phyloP scores from a whole-genome alignment of 495 filamentous ascomycete genomes.

The Aspergillus panamensis region DNA sequence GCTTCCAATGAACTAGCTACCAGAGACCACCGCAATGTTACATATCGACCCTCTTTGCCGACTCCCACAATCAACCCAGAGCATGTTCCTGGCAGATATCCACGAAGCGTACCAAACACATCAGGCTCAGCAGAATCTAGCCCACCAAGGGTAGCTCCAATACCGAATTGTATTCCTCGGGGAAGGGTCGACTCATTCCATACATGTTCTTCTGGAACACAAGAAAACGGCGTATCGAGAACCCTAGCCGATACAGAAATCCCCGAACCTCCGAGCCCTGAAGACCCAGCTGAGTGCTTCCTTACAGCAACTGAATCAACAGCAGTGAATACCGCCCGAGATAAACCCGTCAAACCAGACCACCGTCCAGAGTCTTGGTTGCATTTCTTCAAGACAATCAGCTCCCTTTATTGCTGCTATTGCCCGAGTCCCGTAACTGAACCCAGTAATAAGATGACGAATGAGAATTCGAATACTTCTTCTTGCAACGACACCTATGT shows the following conservation, averaged over 20 bases:
- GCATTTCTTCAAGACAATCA: slow-evolving; percentile 3
- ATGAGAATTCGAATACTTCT: slow-evolving; percentile 9
- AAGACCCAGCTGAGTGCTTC: slow-evolving; percentile 1
- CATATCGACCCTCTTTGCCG: neutral
- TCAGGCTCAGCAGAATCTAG: neutral
- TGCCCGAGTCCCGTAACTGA: slow-evolving; percentile 16
- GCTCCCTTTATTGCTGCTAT: slow-evolving; percentile 21
- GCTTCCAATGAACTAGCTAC: neutral
- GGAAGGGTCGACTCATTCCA: slow-evolving; percentile 9
- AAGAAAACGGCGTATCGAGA: neutral
- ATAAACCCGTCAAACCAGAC: neutral
- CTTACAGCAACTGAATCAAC: slow-evolving; percentile 14
- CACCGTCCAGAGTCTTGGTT: slow-evolving; percentile 10
- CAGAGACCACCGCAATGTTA: neutral
- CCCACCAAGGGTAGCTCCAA: neutral
- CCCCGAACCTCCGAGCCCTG: neutral
- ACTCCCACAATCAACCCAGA: neutral
- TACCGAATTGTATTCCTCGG: slow-evolving; percentile 9
- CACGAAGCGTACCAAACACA: neutral
- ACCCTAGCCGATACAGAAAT: neutral
- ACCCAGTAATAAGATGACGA: slow-evolving; percentile 4
- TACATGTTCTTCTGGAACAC: slow-evolving; percentile 8
- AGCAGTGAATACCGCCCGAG: neutral
- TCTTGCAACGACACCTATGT: slow-evolving; percentile 30
- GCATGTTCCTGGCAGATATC: neutral